These are phyloP conservation scores for Clonostachys solani DNA, from an alignment of 2,329 filamentous ascomycete genomes.

Conservation along the genomic window DNA sequence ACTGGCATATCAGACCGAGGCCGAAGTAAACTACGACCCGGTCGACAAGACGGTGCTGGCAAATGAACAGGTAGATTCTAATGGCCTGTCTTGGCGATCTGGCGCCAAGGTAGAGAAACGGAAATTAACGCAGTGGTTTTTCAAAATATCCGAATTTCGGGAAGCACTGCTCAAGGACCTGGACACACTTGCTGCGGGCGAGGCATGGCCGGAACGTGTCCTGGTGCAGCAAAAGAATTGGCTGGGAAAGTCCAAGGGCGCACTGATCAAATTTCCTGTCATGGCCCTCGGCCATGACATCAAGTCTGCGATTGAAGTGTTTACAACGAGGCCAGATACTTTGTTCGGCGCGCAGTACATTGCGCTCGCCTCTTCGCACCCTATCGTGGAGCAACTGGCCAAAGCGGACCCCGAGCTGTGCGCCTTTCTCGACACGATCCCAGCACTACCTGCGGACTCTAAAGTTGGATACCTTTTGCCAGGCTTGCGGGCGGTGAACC, in stretches of 20 bases:
- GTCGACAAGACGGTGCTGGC: conserved; percentile 86
- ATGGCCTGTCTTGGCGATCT: conserved; percentile 82
- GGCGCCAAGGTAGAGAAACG: conserved; percentile 79
- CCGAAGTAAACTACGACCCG: conserved; percentile 86
- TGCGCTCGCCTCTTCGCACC: conserved; percentile 71
- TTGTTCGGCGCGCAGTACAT: conserved; percentile 85
- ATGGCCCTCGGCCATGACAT: conserved; percentile 33
- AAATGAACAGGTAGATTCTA: conserved; percentile 88
- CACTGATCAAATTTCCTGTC: conserved; percentile 67
- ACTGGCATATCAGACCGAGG: conserved; percentile 78
- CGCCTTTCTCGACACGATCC: conserved; percentile 63
- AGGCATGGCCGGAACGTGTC: conserved; percentile 78
- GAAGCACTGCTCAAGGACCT: conserved; percentile 69
- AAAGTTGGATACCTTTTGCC: conserved; percentile 67
- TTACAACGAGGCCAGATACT: conserved; percentile 82
- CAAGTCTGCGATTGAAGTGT: conserved; percentile 60
- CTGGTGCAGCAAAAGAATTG: conserved; percentile 82
- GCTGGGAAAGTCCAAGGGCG: conserved; percentile 76
- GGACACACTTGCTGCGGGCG: conserved; percentile 56
- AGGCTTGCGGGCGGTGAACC: conserved; percentile 59
- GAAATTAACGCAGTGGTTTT: conserved; percentile 83
- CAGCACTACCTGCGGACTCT: conserved; percentile 47
- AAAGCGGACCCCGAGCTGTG: conserved; percentile 56
- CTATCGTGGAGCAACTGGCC: conserved; percentile 60
- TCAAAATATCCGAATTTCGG: conserved; percentile 76